Percentiles rank a stretch among this genome's conserved stretches.
phyloP scores from a whole-genome alignment of 176 grass and related monocot species.

The Hyparrhenia diplandra region DNA sequence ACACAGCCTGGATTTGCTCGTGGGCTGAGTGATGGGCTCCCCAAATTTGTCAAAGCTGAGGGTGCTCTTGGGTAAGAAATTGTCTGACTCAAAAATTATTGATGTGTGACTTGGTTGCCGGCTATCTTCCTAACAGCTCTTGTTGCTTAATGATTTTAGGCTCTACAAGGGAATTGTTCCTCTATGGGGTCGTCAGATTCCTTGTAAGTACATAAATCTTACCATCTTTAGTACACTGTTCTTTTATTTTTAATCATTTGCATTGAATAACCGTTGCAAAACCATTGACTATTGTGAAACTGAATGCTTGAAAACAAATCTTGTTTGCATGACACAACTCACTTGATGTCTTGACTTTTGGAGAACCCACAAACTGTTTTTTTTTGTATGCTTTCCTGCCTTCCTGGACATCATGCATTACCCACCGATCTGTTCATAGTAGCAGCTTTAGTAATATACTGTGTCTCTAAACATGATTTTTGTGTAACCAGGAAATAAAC shows the following conservation, averaged over 20 bases:
- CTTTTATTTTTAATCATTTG: not conserved
- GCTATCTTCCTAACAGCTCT: not conserved
- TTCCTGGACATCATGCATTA: not conserved
- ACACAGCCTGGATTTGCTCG: conserved; percentile 93
- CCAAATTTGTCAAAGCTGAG: conserved; percentile 85
- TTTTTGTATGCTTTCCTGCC: not conserved
- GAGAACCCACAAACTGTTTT: not conserved
- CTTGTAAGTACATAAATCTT: conserved; percentile 51
- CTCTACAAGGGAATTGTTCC: conserved; percentile 91
- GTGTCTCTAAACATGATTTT: not conserved
- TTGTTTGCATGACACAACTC: not conserved
- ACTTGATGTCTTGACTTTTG: not conserved
- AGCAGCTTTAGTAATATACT: not conserved
- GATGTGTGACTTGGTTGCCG: not conserved
- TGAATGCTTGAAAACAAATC: not conserved
- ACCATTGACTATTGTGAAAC: not conserved
- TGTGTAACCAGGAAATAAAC: not conserved
- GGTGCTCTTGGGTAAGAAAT: conserved; percentile 66
- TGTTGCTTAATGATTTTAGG: conserved; percentile 34
- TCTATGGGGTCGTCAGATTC: conserved; percentile 88
- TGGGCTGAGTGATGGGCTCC: conserved; percentile 91
- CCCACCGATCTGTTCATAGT: not conserved
- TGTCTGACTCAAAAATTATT: not conserved
- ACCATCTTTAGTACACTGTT: not conserved
- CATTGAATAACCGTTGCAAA: not conserved